A percentile compares a stretch with the other conserved stretches of the same genome.
These are phyloP conservation scores for Cryptococcus sp. DNA, from an alignment of 1,284 basidiomycete genomes.

Conservation along the genomic window DNA sequence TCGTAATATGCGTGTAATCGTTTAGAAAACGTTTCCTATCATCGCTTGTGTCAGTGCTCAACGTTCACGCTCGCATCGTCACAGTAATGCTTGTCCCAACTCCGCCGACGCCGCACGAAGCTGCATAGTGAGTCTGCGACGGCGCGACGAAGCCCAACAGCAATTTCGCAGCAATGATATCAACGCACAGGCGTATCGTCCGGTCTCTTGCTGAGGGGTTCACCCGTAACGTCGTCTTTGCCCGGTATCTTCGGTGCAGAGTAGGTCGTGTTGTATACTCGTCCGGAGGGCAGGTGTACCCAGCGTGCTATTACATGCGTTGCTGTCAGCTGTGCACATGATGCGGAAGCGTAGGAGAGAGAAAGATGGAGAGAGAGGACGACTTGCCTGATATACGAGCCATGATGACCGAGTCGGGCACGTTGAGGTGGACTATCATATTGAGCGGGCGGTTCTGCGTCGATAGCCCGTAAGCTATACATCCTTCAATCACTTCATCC, in stretches of 20 bases:
- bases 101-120: too few species aligned
- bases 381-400: slow-evolving; percentile 71
- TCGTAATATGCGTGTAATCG: slow-evolving; percentile 79
- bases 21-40: slow-evolving; percentile 76
- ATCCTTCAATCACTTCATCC: slow-evolving; percentile 5
- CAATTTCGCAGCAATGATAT: neutral
- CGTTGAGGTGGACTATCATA: slow-evolving; percentile 86
- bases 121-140: neutral
- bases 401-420: slow-evolving; percentile 86
- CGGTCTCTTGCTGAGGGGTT: slow-evolving; percentile 81
- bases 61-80: neutral
- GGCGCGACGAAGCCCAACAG: too few species aligned
- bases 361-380: neutral
- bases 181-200: slow-evolving; percentile 85
- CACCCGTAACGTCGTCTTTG: slow-evolving; percentile 88
- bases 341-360: neutral
- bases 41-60: neutral
- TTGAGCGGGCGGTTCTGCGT: slow-evolving; percentile 63
- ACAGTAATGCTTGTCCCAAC: too few species aligned
- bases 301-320: slow-evolving; percentile 67
- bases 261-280: slow-evolving; percentile 90
- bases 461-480: slow-evolving; percentile 58
- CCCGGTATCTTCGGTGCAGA: slow-evolving; percentile 86
- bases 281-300: slow-evolving; percentile 89
- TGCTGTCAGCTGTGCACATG: neutral